Conservation (phyloP, 352 stramenopile species). For the Globisporangium abappressorium region DNA sequence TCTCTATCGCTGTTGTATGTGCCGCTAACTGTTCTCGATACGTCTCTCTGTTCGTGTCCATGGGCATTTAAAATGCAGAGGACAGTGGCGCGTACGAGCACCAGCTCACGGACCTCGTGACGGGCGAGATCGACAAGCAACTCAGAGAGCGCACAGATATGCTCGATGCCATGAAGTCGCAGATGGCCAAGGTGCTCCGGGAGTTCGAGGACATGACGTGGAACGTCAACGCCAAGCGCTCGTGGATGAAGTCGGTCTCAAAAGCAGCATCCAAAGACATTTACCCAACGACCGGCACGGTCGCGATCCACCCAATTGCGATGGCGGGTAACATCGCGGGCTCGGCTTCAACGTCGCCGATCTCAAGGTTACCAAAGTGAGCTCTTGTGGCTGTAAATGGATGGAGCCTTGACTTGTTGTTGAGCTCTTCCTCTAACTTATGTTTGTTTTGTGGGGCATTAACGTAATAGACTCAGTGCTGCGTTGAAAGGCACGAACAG, state of each 20-base stretch:
- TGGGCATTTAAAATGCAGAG: conserved; percentile 7
- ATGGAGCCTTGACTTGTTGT: not conserved
- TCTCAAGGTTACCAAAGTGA: conserved; percentile 51
- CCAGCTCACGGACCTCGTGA: conserved; percentile 61
- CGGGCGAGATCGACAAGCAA: conserved; percentile 58
- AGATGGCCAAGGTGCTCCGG: conserved; percentile 64
- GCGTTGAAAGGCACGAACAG: conserved; percentile 29
- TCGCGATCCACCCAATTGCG: conserved; percentile 32
- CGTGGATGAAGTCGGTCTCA: conserved; percentile 62
- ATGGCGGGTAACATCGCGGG: conserved; percentile 28
- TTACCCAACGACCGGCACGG: conserved; percentile 16
- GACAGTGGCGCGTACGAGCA: conserved; percentile 35
- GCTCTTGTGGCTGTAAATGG: not conserved
- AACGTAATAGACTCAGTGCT: conserved; percentile 1
- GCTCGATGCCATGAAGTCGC: conserved; percentile 57
- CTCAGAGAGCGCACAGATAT: conserved; percentile 46
- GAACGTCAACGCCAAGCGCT: conserved; percentile 53
- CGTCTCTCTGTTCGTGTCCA: not conserved
- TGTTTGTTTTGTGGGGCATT: not conserved
- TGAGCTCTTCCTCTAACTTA: not conserved
- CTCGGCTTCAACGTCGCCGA: conserved; percentile 2
- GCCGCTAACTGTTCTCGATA: not conserved
- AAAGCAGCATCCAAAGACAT: conserved; percentile 32
- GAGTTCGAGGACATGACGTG: conserved; percentile 69
- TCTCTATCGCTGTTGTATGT: not conserved